These are phyloP conservation scores for Entoloma clypeatum DNA, from an alignment of 1,284 basidiomycete genomes.

Conservation along the genomic window DNA sequence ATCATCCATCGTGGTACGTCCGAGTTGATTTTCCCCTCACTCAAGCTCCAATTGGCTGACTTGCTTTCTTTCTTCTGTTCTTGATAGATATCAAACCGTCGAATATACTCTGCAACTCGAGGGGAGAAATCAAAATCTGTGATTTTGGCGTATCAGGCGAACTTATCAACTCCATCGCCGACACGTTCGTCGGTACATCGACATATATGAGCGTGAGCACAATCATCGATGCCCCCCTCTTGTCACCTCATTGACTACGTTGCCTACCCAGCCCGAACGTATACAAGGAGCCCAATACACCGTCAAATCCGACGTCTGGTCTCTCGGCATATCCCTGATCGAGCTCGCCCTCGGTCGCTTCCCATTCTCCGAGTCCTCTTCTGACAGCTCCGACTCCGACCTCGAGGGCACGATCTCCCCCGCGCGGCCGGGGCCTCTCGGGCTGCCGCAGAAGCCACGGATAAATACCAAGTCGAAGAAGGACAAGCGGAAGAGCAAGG, in stretches of 20 bases:
- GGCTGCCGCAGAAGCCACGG: constrained; percentile 21
- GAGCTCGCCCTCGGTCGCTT: constrained; percentile 93
- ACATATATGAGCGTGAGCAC: constrained; percentile 95
- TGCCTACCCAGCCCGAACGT: constrained; percentile 77
- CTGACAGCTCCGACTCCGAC: constrained; percentile 69
- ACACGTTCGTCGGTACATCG: constrained; percentile 98
- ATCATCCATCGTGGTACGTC: constrained; percentile 94
- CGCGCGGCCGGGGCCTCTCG: constrained; percentile 44
- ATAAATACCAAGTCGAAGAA: constrained; percentile 34
- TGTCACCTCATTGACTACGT: no score
- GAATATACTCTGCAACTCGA: constrained; percentile 93
- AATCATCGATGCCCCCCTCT: neutral
- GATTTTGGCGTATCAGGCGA: constrained; percentile 99
- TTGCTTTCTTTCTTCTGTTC: neutral
- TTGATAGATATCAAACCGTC: constrained; percentile 94
- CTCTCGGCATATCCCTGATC: constrained; percentile 90
- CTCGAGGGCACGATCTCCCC: constrained; percentile 68
- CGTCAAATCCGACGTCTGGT: constrained; percentile 98
- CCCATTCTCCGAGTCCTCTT: constrained; percentile 75
- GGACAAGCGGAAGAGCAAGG: constrained; percentile 67
- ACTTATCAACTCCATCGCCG: constrained; percentile 97
- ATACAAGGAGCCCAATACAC: constrained; percentile 98
- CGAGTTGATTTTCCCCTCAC: neutral
- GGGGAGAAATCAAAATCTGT: constrained; percentile 96
- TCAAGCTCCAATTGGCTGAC: constrained; percentile 5